Conservation (phyloP, 2,329 filamentous ascomycete species). For the Aspergillus sp. region DNA sequence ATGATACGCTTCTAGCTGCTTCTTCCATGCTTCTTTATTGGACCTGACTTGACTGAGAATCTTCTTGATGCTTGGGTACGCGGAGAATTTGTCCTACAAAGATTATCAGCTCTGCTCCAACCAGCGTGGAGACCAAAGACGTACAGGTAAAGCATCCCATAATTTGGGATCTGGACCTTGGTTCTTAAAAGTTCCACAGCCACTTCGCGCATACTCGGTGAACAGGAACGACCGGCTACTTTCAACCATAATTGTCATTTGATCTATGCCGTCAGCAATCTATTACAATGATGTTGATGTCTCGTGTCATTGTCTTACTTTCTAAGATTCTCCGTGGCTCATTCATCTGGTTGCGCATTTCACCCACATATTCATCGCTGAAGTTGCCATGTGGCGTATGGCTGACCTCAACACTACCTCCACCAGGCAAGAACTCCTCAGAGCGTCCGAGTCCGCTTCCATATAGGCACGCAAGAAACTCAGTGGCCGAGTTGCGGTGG, state of each 20-base stretch:
- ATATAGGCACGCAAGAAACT: constrained; percentile 50
- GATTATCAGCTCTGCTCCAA: not conserved
- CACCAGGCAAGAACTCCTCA: constrained; percentile 31
- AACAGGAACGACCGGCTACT: constrained; percentile 32
- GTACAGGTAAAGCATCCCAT: constrained; percentile 31
- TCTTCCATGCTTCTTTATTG: constrained; percentile 25
- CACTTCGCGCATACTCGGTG: constrained; percentile 29
- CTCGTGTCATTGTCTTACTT: constrained; percentile 22
- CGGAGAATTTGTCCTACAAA: constrained; percentile 30
- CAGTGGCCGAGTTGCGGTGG: constrained; percentile 68
- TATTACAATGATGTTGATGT: not conserved
- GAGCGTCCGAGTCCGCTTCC: constrained; percentile 31
- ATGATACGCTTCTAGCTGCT: constrained; percentile 24
- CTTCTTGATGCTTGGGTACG: constrained; percentile 30
- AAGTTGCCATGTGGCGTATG: constrained; percentile 38
- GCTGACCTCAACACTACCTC: constrained; percentile 29
- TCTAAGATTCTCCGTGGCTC: constrained; percentile 47
- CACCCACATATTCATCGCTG: constrained; percentile 48
- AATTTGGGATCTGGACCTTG: constrained; percentile 30
- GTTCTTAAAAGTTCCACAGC: constrained; percentile 30
- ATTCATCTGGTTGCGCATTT: constrained; percentile 48
- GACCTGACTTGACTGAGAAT: constrained; percentile 29
- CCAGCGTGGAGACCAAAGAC: constrained; percentile 2
- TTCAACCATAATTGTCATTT: constrained; percentile 36
- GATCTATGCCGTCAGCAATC: constrained; percentile 18